phyloP scores from a whole-genome alignment of 805 yeast species.

The Sugiyamaella floridensis region DNA sequence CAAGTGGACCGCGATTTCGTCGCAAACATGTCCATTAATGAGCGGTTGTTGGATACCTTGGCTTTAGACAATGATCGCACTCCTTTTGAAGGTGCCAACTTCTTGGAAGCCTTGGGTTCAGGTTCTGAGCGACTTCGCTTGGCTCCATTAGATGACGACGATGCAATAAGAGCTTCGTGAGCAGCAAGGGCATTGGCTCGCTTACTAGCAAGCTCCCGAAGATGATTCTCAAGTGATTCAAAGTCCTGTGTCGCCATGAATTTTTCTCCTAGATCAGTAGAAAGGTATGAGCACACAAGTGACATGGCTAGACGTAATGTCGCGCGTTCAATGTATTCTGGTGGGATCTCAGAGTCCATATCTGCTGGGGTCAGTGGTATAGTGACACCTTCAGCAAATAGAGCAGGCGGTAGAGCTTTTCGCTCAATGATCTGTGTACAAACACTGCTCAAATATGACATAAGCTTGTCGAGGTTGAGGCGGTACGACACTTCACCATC shows the following conservation, averaged over 20 bases:
- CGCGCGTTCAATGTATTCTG: conserved; percentile 16
- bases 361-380: conserved; percentile 18
- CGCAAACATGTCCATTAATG: conserved; percentile 30
- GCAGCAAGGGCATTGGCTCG: conserved; percentile 15
- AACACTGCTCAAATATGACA: conserved; percentile 16
- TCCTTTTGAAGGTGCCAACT: conserved; percentile 5
- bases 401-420: conserved; percentile 16
- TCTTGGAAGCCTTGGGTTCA: conserved; percentile 8
- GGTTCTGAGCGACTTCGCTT: conserved; percentile 5
- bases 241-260: conserved; percentile 18
- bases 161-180: conserved; percentile 15
- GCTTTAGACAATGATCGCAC: conserved; percentile 15
- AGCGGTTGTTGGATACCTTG: conserved; percentile 21
- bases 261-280: conserved; percentile 3
- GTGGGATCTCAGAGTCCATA: conserved; percentile 13
- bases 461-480: conserved; percentile 14
- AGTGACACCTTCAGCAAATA: conserved; percentile 13
- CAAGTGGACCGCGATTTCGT: conserved; percentile 13
- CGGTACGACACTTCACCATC: conserved; percentile 9
- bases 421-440: conserved; percentile 10
- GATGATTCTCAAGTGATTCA: conserved; percentile 18
- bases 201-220: conserved; percentile 13
- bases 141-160: conserved; percentile 6
- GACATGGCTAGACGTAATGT: conserved; percentile 13
- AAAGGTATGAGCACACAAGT: conserved; percentile 14